These are phyloP conservation scores for Prunella vulgaris DNA, from an alignment of 257 asterid species.

Conservation along the genomic window DNA sequence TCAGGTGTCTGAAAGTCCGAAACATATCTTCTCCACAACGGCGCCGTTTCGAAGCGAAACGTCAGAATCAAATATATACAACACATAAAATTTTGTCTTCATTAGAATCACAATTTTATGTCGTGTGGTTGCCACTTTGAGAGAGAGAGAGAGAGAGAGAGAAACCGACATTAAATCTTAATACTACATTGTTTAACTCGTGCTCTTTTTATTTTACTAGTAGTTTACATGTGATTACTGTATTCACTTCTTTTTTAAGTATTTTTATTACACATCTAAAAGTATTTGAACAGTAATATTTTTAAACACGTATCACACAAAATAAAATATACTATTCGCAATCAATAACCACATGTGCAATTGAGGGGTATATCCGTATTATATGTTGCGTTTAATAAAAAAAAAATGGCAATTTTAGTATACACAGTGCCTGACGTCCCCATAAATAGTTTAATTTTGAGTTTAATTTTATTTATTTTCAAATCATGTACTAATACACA, in stretches of 20 bases:
- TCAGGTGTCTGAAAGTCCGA: background rate
- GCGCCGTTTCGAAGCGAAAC: background rate
- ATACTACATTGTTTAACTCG: conserved; percentile 13
- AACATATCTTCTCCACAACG: background rate
- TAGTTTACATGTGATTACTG: background rate
- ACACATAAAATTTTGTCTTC: background rate
- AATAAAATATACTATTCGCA: background rate
- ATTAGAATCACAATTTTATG: background rate
- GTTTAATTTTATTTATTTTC: too few species aligned
- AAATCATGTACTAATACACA: too few species aligned
- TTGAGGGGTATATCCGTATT: background rate
- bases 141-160: too few species aligned
- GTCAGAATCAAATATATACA: background rate
- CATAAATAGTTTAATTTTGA: too few species aligned
- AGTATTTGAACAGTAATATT: background rate
- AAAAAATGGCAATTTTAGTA: too few species aligned
- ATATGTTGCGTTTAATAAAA: background rate
- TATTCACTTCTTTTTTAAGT: background rate
- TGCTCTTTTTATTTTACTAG: background rate
- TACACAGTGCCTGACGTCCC: too few species aligned
- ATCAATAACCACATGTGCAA: background rate
- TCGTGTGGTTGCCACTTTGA: background rate
- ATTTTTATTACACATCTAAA: background rate
- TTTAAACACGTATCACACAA: background rate
- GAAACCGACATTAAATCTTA: background rate